These are phyloP conservation scores for Capsicum rhomboideum DNA, from an alignment of 257 asterid genomes.

Conservation along the genomic window DNA sequence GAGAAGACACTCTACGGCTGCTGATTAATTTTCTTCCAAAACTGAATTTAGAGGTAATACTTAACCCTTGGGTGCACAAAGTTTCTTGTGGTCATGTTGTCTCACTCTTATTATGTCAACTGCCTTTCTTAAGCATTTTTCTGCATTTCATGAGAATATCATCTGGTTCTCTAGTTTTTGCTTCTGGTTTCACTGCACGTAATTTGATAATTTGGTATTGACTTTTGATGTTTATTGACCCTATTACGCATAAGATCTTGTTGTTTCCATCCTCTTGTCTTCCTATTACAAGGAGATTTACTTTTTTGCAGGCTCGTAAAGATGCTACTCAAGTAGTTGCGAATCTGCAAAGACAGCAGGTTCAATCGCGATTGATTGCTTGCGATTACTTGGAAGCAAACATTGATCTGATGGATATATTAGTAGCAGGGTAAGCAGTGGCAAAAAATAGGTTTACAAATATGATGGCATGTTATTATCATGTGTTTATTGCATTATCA, in stretches of 20 bases:
- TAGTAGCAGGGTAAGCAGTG: conserved; percentile 63
- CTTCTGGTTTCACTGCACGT: not conserved
- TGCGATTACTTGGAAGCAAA: conserved; percentile 92
- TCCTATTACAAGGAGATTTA: not conserved
- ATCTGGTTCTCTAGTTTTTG: not conserved
- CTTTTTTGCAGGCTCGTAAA: conserved; percentile 72
- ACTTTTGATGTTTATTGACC: not conserved
- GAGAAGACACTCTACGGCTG: conserved; percentile 51
- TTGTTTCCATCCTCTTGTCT: not conserved
- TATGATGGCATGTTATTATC: not conserved
- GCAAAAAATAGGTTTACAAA: not conserved
- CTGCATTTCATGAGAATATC: not conserved
- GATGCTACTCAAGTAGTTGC: conserved; percentile 98
- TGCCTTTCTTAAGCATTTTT: not conserved
- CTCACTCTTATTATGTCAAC: not conserved
- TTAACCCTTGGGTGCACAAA: not conserved
- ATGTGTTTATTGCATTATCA: not conserved
- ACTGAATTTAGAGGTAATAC: conserved; percentile 47
- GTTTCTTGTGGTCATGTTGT: not conserved
- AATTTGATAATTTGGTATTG: not conserved
- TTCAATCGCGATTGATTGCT: conserved; percentile 88
- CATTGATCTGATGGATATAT: conserved; percentile 76
- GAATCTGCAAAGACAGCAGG: conserved; percentile 97
- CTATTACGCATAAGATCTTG: not conserved
- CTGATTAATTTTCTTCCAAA: conserved; percentile 49